Conservation (phyloP, 75 land plant species). For the Cupressus sempervirens region DNA sequence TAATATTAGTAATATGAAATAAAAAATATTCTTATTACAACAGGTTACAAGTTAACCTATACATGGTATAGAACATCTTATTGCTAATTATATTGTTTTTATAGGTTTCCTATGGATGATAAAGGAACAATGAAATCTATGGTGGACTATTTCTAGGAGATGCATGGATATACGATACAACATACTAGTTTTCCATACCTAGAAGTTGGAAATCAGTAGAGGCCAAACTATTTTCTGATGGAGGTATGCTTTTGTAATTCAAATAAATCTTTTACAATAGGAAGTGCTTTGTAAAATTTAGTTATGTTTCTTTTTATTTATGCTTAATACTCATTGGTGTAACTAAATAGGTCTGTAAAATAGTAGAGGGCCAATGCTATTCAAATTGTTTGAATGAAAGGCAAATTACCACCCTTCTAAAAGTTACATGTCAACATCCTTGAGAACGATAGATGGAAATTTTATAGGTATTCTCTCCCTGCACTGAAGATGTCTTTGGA, state of each 20-base stretch:
- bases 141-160: constrained; percentile 49
- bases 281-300: neutral
- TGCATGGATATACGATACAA: constrained; percentile 35
- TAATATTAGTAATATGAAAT: neutral
- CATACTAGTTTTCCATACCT: constrained; percentile 43
- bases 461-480: constrained; percentile 45
- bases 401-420: constrained; percentile 77
- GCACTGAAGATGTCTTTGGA: neutral
- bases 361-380: constrained; percentile 88
- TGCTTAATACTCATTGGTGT: neutral
- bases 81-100: neutral
- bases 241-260: constrained; percentile 19
- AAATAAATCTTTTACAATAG: neutral
- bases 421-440: constrained; percentile 92
- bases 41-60: neutral
- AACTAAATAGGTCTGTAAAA: constrained; percentile 68
- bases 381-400: constrained; percentile 81
- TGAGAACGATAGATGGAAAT: constrained; percentile 70
- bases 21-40: neutral
- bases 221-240: constrained; percentile 51
- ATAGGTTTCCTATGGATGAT: constrained; percentile 50
- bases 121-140: constrained; percentile 47
- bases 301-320: neutral
- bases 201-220: constrained; percentile 45
- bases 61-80: neutral